Conservation (phyloP, 1,284 basidiomycete species). For the Austroboletus novae-zelandiae region DNA sequence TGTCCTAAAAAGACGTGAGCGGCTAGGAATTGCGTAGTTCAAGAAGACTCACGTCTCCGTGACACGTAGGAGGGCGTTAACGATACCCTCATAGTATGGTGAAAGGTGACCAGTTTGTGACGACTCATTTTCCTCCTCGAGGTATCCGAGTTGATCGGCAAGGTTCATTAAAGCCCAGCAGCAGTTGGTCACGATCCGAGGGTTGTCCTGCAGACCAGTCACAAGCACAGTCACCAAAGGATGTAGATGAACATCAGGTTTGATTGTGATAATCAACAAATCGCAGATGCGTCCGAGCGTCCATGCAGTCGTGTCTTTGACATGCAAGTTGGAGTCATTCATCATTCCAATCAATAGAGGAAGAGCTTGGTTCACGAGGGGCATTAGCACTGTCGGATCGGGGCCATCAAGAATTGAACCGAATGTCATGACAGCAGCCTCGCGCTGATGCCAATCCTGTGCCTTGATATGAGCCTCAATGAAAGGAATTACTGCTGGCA, state of each 20-base stretch:
- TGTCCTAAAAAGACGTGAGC: conserved; percentile 45
- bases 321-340: conserved; percentile 80
- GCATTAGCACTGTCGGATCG: conserved; percentile 81
- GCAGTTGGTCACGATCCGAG: conserved; percentile 90
- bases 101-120: conserved; percentile 67
- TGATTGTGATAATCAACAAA: conserved; percentile 82
- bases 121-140: conserved; percentile 54
- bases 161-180: conserved; percentile 98
- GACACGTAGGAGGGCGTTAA: conserved; percentile 78
- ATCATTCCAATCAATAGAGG: conserved; percentile 97
- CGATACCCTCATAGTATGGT: conserved; percentile 86
- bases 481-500: conserved; percentile 93
- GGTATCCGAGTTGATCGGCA: conserved; percentile 76
- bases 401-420: conserved; percentile 98
- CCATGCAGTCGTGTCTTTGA: conserved; percentile 98
- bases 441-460: conserved; percentile 91
- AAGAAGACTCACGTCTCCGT: conserved; percentile 71
- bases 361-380: conserved; percentile 92
- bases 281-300: conserved; percentile 96
- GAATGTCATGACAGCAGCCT: conserved; percentile 98
- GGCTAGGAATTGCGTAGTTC: not conserved
- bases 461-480: conserved; percentile 95
- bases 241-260: conserved; percentile 87
- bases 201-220: conserved; percentile 76
- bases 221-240: conserved; percentile 85